Evolutionary conservation across 2,329 filamentous ascomycete species (phyloP), one percentile per base, ranked within the genome.

Genomic region (Elsinoe ampelina): DNA sequence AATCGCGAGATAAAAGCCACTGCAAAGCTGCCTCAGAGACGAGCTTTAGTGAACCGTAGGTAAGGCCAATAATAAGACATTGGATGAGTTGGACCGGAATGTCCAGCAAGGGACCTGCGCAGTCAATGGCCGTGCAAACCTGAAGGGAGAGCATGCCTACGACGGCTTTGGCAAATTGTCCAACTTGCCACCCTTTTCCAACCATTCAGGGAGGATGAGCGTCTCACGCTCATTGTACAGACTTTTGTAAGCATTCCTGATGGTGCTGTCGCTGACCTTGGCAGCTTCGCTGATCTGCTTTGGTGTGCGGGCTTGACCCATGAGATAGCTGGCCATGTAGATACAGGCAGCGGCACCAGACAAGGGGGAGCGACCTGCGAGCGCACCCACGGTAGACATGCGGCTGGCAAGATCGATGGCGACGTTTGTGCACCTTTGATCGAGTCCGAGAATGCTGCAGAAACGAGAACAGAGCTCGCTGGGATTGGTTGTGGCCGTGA

Each of bases 331-430:
- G 3, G 92, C 87, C 83, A 97, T 93, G 77, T 93, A 98, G 71
- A 98, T 96, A 70, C 90, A 95, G 32, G 93, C 91, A 15, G 91
- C 92, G 5, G 95, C 92, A 60, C 95, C 89, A 1, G 92, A 96
- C 50, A 98, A 78, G 17, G 93, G 93, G 58, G 92, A 97, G 59
- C 93, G 89, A 62, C 93, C 93, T 35, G 92, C 91, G 59, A 97
- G 80, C 57, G 89, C 85, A 58, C 88, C 86, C 60, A 89, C 84
- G 50, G 82, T 80, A 20, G 84, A 85, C 62, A 93, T 89, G 67
- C 86, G 83, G 63, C 86, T 80, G 2, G 91, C 90, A 52, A 96
- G 80, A 26, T 84, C 81, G 65, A 86, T 83, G 1, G 90, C 87
- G 22, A 95, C 83, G 67, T 88, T 88, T 66, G 87, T 86, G 63